A percentile compares a stretch with the other conserved stretches of the same genome.
Conservation (phyloP, 2,329 filamentous ascomycete species). For the Amesomyces nigricolor region DNA sequence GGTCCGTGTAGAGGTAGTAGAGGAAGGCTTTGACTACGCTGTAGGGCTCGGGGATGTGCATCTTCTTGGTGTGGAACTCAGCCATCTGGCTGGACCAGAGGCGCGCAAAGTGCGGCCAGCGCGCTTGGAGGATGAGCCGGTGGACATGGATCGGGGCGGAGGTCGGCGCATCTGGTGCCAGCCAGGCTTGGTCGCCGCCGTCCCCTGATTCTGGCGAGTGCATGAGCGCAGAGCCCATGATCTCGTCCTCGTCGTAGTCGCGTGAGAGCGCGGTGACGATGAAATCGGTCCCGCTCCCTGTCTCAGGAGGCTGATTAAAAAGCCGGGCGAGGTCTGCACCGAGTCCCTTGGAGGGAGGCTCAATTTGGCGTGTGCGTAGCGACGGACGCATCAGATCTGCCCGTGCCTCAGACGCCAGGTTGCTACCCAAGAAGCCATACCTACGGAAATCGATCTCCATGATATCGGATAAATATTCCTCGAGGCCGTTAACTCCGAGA, state of each 20-base stretch:
- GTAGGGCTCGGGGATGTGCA: slow-evolving; percentile 97
- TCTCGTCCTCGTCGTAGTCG: slow-evolving; percentile 64
- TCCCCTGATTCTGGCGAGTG: slow-evolving; percentile 39
- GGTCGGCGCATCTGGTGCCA: slow-evolving; percentile 56
- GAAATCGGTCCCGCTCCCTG: slow-evolving; percentile 84
- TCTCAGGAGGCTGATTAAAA: slow-evolving; percentile 81
- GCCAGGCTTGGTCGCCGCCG: slow-evolving; percentile 46
- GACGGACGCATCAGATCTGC: slow-evolving; percentile 44
- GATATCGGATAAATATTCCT: slow-evolving; percentile 91
- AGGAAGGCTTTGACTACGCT: slow-evolving; percentile 90
- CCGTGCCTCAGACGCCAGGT: slow-evolving; percentile 52
- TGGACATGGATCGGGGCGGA: slow-evolving; percentile 90
- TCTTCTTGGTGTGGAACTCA: slow-evolving; percentile 92
- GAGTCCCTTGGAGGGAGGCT: slow-evolving; percentile 60
- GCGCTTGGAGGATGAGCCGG: slow-evolving; percentile 85
- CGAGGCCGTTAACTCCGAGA: slow-evolving; percentile 63
- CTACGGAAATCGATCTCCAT: slow-evolving; percentile 88
- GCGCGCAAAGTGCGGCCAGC: slow-evolving; percentile 94
- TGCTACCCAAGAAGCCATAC: slow-evolving; percentile 85
- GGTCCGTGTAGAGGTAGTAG: slow-evolving; percentile 95
- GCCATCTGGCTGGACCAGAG: slow-evolving; percentile 93
- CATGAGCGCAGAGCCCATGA: slow-evolving; percentile 47
- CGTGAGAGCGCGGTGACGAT: slow-evolving; percentile 82
- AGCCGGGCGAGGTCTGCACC: slow-evolving; percentile 80
- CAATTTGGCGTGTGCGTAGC: slow-evolving; percentile 41